Evolutionary conservation across 768 basidiomycete genomes (phyloP).

Genomic region (Mycena metata): DNA sequence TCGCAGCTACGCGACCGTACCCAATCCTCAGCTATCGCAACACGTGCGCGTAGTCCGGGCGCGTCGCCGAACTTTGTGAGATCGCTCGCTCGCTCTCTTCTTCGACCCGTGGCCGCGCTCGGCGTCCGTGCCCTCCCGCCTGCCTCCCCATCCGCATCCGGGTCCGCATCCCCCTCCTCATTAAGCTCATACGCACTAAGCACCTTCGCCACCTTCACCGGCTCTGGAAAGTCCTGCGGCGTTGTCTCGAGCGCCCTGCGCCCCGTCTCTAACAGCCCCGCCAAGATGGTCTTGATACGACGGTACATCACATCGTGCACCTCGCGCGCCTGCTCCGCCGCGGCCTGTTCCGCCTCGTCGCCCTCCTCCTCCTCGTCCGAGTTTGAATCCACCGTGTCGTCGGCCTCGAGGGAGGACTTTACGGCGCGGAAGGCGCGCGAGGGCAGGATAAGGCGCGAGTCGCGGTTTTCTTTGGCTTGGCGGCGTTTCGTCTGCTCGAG

Average conservation of each 20-base stretch:
- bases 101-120: too few relatives aligned
- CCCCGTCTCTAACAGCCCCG: constrained; percentile 70
- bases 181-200: constrained; percentile 77
- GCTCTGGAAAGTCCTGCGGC: constrained; percentile 63
- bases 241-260: constrained; percentile 72
- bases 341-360: constrained; percentile 56
- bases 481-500: constrained; percentile 85
- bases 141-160: constrained; percentile 47
- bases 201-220: constrained; percentile 70
- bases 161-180: constrained; percentile 33
- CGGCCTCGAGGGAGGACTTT: constrained; percentile 62
- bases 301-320: constrained; percentile 70
- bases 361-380: constrained; percentile 63
- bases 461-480: constrained; percentile 89
- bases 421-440: constrained; percentile 72
- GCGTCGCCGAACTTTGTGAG: too few relatives aligned
- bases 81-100: too few relatives aligned
- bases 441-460: constrained; percentile 83
- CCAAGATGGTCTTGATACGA: constrained; percentile 75
- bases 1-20: too few relatives aligned
- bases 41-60: too few relatives aligned
- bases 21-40: too few relatives aligned
- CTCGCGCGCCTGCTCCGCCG: constrained; percentile 48
- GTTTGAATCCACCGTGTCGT: constrained; percentile 60
- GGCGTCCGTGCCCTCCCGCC: too few relatives aligned